Base-by-base conservation (phyloP, 2,329 filamentous ascomycete genomes). In the Stagonosporopsis vannaccii region DNA sequence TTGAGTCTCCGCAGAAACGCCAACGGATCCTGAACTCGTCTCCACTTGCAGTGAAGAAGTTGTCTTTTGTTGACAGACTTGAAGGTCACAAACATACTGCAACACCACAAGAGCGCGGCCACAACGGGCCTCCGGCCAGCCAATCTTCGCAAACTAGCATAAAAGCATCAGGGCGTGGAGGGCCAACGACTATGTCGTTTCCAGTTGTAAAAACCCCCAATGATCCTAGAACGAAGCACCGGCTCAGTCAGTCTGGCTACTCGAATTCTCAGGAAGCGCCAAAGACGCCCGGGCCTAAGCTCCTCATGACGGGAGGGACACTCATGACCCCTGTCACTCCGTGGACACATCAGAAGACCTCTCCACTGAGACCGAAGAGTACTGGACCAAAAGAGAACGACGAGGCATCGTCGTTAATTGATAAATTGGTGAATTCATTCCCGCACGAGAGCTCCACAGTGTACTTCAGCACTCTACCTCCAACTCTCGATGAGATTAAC, bases 171-270 rank as follows among this genome's bases (percentile, higher is more conserved):
- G 70, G 70, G 6, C 49, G 54, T 20, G 64, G 73, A 60, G 77
- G 62, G 72, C 77, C 61, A 68, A 81, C 59, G 3, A 81, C 79
- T 20, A 78, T 92, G 23, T 82, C 82, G 25, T 96, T 92, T 67
- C 84, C 89, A 1, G 84, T 92, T 12, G 90, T 94, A 20, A 96
- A 96, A 75, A 86, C 94, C 63, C 84, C 88, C 1, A 83, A 87
- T 63, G 86, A 91, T 64, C 83, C 85, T 5, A 81, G 81, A 56
- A 90, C 88, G 0, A 79, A 82, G 25, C 64, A 86, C 41, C 85
- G 87, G 40, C 78, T 91, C 26, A 92, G 89, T 67, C 90, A 94
- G 72, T 85, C 82, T 51, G 77, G 74, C 47, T 83, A 83, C 32
- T 85, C 86, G 35, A 81, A 81, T 22, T 73, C 72, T 3, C 73